Percentiles rank a stretch among this genome's conserved stretches.
Conservation (phyloP, 176 grass and related monocot species). For the Eragrostis curvula region DNA sequence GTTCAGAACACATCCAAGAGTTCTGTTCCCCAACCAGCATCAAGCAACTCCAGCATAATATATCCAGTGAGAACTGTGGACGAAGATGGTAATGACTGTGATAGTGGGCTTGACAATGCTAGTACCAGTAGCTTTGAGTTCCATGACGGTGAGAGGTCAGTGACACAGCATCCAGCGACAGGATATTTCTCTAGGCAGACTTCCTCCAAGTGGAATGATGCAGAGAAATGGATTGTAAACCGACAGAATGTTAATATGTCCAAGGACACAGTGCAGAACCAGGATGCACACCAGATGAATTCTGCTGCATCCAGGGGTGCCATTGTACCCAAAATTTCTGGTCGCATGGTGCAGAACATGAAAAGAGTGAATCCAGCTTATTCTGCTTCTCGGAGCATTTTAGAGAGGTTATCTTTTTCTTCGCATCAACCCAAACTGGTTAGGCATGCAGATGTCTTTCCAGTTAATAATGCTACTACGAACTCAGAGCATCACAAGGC, state of each 20-base stretch:
- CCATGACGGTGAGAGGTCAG: slow-evolving; percentile 56
- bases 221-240: slow-evolving; percentile 97
- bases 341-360: slow-evolving; percentile 43
- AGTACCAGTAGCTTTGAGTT: slow-evolving; percentile 84
- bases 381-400: slow-evolving; percentile 52
- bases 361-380: slow-evolving; percentile 57
- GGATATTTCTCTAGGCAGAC: slow-evolving; percentile 66
- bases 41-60: slow-evolving; percentile 73
- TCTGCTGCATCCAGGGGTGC: slow-evolving; percentile 26
- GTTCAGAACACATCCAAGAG: slow-evolving; percentile 47
- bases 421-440: slow-evolving; percentile 55
- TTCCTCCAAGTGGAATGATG: slow-evolving; percentile 95
- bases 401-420: slow-evolving; percentile 80
- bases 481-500: slow-evolving; percentile 29
- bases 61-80: slow-evolving; percentile 69
- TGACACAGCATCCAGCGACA: slow-evolving; percentile 37
- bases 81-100: slow-evolving; percentile 67
- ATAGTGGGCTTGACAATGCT: slow-evolving; percentile 66
- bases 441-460: slow-evolving; percentile 45
- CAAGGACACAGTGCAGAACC: slow-evolving; percentile 42
- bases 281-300: slow-evolving; percentile 38
- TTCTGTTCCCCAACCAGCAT: slow-evolving; percentile 48
- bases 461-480: slow-evolving; percentile 20
- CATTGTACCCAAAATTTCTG: slow-evolving; percentile 44
- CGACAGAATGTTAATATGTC: slow-evolving; percentile 54